Base-by-base conservation (phyloP, 1,284 basidiomycete species). In the Omphalotus olearius region DNA sequence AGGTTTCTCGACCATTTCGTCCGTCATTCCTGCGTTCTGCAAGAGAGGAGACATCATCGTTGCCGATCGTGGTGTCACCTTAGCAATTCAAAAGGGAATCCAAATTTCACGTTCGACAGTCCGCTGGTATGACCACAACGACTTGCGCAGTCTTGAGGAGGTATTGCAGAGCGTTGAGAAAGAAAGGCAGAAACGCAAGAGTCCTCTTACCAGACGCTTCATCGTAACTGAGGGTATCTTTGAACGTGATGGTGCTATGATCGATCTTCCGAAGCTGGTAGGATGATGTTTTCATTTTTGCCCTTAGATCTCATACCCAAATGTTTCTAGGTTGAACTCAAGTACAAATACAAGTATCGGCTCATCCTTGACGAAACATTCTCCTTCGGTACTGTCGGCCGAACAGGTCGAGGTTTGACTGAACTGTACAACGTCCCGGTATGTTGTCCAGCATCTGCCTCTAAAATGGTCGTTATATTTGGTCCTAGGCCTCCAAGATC, bases 31-130 rank as follows among this genome's bases (percentile, higher is more conserved):
- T 0, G 93, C 96, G 1, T 99, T 98, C 67, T 93, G 91, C 73
- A 99, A 99, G 68, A 87, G 97, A 58, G 95, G 95, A 3, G 97
- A 99, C 64, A 86, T 98, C 62, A 96, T 99, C 64, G 91, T 99
- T n/a, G 95, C 93, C 2, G 97, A 99, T 68, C 84, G 93, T 26
- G 85, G 88, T 38, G 88, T 96, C 61, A 97, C 92, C 70, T 95
- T 98, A 69, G 85, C 93, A 18, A 93, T 98, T 56, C 94, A 98
- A 69, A 97, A 96, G 68, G 97, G 95, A n/a, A 84, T 99, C 28
- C 91, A 98, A 68, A 93, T 98, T 57, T 93, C 91, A 30, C 88
- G 97, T 46, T 93, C 88, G 17, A 95, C 89, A 1, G 83, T 98
- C 45, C 83, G 89, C 41, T 99, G 93, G 93, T 99, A 86, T 67